A percentile compares a stretch with the other conserved stretches of the same genome.
These are phyloP conservation scores for Trypanosoma congolense DNA, from an alignment of 208 protist genomes.

Conservation along the genomic window DNA sequence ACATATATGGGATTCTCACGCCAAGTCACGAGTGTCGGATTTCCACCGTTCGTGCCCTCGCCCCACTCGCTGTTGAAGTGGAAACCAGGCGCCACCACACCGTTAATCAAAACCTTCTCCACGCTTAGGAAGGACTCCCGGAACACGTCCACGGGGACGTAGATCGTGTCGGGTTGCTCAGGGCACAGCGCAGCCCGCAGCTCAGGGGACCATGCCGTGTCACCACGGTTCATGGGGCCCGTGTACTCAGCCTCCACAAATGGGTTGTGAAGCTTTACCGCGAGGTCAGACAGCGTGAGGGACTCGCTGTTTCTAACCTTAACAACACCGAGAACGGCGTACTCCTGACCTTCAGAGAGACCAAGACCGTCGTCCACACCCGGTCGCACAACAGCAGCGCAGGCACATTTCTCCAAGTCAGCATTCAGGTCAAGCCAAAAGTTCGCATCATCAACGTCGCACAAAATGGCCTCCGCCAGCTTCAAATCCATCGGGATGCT, in stretches of 20 bases:
- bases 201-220: conserved; percentile 42
- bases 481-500: conserved; percentile 29
- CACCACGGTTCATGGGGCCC: conserved; percentile 60
- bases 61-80: conserved; percentile 46
- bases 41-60: conserved; percentile 43
- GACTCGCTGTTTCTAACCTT: neutral
- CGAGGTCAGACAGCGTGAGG: conserved; percentile 28
- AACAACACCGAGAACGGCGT: conserved; percentile 55
- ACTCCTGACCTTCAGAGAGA: conserved; percentile 48
- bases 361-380: conserved; percentile 41
- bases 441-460: conserved; percentile 47
- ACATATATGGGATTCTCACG: conserved; percentile 56
- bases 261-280: conserved; percentile 73
- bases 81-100: conserved; percentile 21
- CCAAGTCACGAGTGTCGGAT: conserved; percentile 49
- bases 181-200: conserved; percentile 23
- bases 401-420: conserved; percentile 31
- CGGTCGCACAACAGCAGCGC: conserved; percentile 41
- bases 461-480: conserved; percentile 29
- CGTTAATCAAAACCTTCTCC: conserved; percentile 35
- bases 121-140: conserved; percentile 43
- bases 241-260: conserved; percentile 50
- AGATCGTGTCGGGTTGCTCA: conserved; percentile 45
- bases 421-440: conserved; percentile 55
- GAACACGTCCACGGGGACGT: conserved; percentile 58